Evolutionary conservation across 345 rosid species (phyloP).

Genomic region (Pseudoturritis turrita): DNA sequence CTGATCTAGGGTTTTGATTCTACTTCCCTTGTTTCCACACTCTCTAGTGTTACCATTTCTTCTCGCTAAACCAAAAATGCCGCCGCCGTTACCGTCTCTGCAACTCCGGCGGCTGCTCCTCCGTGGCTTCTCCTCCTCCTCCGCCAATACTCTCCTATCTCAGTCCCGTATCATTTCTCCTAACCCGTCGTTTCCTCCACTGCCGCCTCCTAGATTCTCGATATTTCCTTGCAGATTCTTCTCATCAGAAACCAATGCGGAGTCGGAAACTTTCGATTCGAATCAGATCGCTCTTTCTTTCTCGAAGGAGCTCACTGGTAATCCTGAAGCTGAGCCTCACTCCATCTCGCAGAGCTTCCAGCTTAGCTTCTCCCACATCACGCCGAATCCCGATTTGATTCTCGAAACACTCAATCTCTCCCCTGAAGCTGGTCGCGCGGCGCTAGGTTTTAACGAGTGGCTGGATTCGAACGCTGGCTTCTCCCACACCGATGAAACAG

Average conservation of each 20-base stretch:
- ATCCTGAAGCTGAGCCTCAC: conserved; percentile 41
- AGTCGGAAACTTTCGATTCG: conserved; percentile 15
- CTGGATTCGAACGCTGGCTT: conserved; percentile 41
- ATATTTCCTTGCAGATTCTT: conserved; percentile 31
- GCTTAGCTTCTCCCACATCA: conserved; percentile 74
- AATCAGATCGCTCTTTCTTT: conserved; percentile 55
- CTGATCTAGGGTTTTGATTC: conserved; percentile 18
- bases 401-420: conserved; percentile 60
- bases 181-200: conserved; percentile 18
- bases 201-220: conserved; percentile 11
- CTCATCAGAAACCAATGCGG: conserved; percentile 32
- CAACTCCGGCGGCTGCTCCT: conserved; percentile 51
- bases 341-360: conserved; percentile 56
- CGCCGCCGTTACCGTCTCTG: conserved; percentile 54
- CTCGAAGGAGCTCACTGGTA: conserved; percentile 59
- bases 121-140: conserved; percentile 29
- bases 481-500: conserved; percentile 63
- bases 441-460: conserved; percentile 74
- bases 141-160: conserved; percentile 7
- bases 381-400: conserved; percentile 52
- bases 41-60: not conserved
- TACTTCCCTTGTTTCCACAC: not conserved
- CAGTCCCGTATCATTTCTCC: not conserved
- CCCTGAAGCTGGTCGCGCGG: conserved; percentile 75
- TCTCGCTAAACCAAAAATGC: conserved; percentile 30